Evolutionary conservation across 1,284 basidiomycete species (phyloP), one percentile per base, ranked within the genome.

Genomic region (Chiua sp.): DNA sequence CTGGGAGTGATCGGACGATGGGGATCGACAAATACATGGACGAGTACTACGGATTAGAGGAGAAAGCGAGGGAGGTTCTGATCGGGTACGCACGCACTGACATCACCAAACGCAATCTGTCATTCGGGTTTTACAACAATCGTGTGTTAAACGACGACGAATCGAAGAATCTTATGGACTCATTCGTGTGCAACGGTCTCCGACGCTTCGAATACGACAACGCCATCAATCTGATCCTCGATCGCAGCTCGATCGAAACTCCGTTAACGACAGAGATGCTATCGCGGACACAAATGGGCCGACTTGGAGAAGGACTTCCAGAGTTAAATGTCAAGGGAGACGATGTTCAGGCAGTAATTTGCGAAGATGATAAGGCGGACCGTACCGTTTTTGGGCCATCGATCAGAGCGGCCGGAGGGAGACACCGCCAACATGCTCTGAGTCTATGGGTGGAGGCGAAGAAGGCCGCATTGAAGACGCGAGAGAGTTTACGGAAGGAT

Each of bases 161-260:
- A 8, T 42, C 32, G 18, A 10, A 22, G 4, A 47, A 23, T 0
- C n/a, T 59, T 1, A 13, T 59, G 0, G 53, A 54, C 0, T 59
- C 58, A 3, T 59, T 59, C 35, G 28, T 32, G 1, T 26, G 30
- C 4, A 55, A 59, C 39, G 53, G 58, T 15, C 53, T 55, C 0
- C 32, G 37, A 7, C n/a, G 53, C 1, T 59, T 55, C 28, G 7
- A 22, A 1, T 7, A 49, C 23, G 6, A 22, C 6, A 13, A 49
- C 11, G 57, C 57, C 0, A 53, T 58, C n/a, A n/a, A n/a, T n/a
- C n/a, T n/a, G n/a, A n/a, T n/a, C n/a, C n/a, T n/a, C n/a, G n/a
- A n/a, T n/a, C n/a, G n/a, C n/a, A n/a, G n/a, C n/a, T n/a, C n/a
- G n/a, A n/a, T n/a, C n/a, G n/a, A n/a, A n/a, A n/a, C n/a, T n/a